Percentiles rank a stretch among this genome's conserved stretches.
Evolutionary conservation across 345 rosid species (phyloP).

Genomic region (Conringia planisiliqua): DNA sequence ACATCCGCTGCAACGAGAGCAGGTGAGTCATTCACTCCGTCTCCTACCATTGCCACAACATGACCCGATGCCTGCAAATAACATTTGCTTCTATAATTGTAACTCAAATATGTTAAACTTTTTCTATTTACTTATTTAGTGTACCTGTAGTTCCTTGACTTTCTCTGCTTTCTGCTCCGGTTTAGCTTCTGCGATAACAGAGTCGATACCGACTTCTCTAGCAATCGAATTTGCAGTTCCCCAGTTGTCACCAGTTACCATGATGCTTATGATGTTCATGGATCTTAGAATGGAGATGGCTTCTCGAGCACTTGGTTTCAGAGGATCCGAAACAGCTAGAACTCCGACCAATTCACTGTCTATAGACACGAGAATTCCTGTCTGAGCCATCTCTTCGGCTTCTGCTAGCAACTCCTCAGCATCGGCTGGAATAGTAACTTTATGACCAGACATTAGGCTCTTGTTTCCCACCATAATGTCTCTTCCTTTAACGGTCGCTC

Average conservation of each 20-base stretch:
- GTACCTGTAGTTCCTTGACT: slow-evolving; percentile 80
- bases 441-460: slow-evolving; percentile 52
- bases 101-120: background rate
- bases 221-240: slow-evolving; percentile 93
- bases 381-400: slow-evolving; percentile 77
- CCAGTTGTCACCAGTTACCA: slow-evolving; percentile 98
- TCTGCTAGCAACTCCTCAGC: slow-evolving; percentile 71
- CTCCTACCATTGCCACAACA: slow-evolving; percentile 93
- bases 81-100: background rate
- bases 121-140: background rate
- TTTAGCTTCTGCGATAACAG: slow-evolving; percentile 78
- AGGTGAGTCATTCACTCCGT: slow-evolving; percentile 90
- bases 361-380: slow-evolving; percentile 72
- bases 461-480: slow-evolving; percentile 80
- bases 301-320: slow-evolving; percentile 69
- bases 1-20: slow-evolving; percentile 94
- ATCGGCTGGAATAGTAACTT: slow-evolving; percentile 47
- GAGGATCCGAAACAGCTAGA: slow-evolving; percentile 72
- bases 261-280: slow-evolving; percentile 72
- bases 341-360: slow-evolving; percentile 61
- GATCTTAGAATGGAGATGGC: slow-evolving; percentile 76
- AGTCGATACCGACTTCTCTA: slow-evolving; percentile 71
- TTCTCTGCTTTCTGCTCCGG: slow-evolving; percentile 93
- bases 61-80: slow-evolving; percentile 55
- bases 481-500: slow-evolving; percentile 55